Conservation (phyloP, 2,329 filamentous ascomycete species). For the Hortaea sp. region DNA sequence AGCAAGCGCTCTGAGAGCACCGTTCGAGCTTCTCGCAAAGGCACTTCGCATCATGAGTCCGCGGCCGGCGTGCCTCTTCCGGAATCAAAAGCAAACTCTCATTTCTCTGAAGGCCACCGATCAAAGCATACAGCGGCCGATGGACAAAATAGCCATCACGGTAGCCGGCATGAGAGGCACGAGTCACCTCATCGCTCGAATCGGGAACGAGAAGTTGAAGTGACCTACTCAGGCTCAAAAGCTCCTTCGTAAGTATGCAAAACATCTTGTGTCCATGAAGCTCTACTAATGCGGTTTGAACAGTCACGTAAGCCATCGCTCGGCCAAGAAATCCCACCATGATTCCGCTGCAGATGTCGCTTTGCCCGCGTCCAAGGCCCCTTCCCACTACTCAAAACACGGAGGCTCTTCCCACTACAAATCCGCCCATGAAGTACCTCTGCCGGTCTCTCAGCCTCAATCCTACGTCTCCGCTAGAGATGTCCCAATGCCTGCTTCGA, state of each 20-base stretch:
- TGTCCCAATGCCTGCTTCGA: constrained; percentile 6
- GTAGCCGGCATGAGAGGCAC: neutral
- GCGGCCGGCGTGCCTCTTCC: neutral
- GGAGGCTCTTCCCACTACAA: neutral
- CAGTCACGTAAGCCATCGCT: neutral
- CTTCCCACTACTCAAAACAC: neutral
- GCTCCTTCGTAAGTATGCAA: neutral
- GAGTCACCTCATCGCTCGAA: neutral
- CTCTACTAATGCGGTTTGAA: neutral
- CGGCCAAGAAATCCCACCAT: neutral
- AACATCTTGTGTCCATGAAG: neutral
- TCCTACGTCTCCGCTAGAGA: constrained; percentile 10
- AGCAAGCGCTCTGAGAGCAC: neutral
- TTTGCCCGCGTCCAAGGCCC: no score
- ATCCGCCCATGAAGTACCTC: constrained; percentile 8
- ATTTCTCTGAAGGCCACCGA: constrained; percentile 3
- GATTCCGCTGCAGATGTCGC: no score
- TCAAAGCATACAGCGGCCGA: neutral
- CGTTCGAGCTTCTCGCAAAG: neutral
- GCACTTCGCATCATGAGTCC: neutral
- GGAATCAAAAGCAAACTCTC: constrained; percentile 1
- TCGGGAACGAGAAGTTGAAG: neutral
- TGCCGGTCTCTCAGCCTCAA: constrained; percentile 6
- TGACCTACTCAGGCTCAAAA: neutral
- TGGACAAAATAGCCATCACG: neutral